phyloP scores from a whole-genome alignment of 2,329 filamentous ascomycete species.

The Nothopassalora personata region DNA sequence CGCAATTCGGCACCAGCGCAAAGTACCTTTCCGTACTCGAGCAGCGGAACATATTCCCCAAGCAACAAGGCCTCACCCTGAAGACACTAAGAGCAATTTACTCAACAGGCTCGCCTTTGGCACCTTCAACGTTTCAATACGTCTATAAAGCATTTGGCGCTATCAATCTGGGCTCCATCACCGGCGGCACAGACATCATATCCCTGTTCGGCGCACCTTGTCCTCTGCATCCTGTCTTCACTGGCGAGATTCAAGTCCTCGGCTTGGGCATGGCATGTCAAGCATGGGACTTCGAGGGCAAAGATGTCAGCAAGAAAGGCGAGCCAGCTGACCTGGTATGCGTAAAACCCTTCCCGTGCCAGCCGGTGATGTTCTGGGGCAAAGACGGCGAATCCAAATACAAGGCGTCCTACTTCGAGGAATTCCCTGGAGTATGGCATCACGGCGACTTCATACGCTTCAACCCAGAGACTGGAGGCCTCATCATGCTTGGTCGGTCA shows the following conservation, averaged over 20 bases:
- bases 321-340: slow-evolving; percentile 86
- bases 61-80: slow-evolving; percentile 52
- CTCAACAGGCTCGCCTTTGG: slow-evolving; percentile 86
- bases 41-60: slow-evolving; percentile 62
- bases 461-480: slow-evolving; percentile 65
- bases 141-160: slow-evolving; percentile 79
- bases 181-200: slow-evolving; percentile 93
- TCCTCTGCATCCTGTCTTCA: slow-evolving; percentile 45
- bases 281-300: slow-evolving; percentile 50
- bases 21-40: slow-evolving; percentile 91
- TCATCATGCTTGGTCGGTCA: slow-evolving; percentile 86
- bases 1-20: slow-evolving; percentile 90
- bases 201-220: slow-evolving; percentile 87
- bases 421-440: slow-evolving; percentile 76
- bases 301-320: slow-evolving; percentile 54
- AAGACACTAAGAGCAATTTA: slow-evolving; percentile 73
- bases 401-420: slow-evolving; percentile 77
- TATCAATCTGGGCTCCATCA: slow-evolving; percentile 90
- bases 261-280: slow-evolving; percentile 49
- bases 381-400: slow-evolving; percentile 69
- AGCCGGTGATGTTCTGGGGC: slow-evolving; percentile 87
- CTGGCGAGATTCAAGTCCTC: slow-evolving; percentile 47
- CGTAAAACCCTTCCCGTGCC: slow-evolving; percentile 77
- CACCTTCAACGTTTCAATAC: slow-evolving; percentile 87
- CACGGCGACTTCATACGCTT: slow-evolving; percentile 85